Percentiles rank a stretch among this genome's conserved stretches.
These are phyloP conservation scores for Cryptosporidium felis DNA, from an alignment of 169 alveolate species.

Conservation along the genomic window DNA sequence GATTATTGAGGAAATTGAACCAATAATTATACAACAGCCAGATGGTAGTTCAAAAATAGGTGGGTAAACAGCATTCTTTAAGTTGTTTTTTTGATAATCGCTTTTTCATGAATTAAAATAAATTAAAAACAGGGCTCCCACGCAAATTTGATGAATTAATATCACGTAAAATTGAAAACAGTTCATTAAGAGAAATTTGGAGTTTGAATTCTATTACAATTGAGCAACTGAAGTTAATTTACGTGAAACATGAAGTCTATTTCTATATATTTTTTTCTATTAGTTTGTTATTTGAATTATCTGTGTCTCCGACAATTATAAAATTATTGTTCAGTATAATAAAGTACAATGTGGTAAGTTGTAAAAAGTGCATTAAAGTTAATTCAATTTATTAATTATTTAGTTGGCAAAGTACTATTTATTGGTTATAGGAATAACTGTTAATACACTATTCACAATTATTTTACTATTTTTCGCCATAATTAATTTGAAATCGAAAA, in stretches of 20 bases:
- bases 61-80: too few species aligned
- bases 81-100: too few species aligned
- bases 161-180: slow-evolving; percentile 6
- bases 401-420: slow-evolving; percentile 17
- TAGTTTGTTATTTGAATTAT: slow-evolving; percentile 44
- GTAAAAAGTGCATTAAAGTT: neutral
- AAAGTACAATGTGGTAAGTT: slow-evolving; percentile 59
- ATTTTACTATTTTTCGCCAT: neutral
- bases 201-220: slow-evolving; percentile 23
- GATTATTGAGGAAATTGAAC: slow-evolving; percentile 52
- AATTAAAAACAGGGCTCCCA: slow-evolving; percentile 33
- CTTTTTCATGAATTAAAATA: too few species aligned
- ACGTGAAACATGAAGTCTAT: slow-evolving; percentile 60
- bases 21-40: slow-evolving; percentile 66
- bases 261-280: slow-evolving; percentile 27
- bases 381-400: too few species aligned
- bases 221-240: slow-evolving; percentile 40
- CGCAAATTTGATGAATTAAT: slow-evolving; percentile 36
- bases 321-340: slow-evolving; percentile 13
- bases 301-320: slow-evolving; percentile 23
- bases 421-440: slow-evolving; percentile 4
- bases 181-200: slow-evolving; percentile 39
- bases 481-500: neutral
- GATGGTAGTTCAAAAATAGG: slow-evolving; percentile 69
- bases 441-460: slow-evolving; percentile 14